Percentiles rank a stretch among this genome's conserved stretches.
These are phyloP conservation scores for Lactuca sativa DNA, from an alignment of 129 eudicot genomes.

Conservation along the genomic window DNA sequence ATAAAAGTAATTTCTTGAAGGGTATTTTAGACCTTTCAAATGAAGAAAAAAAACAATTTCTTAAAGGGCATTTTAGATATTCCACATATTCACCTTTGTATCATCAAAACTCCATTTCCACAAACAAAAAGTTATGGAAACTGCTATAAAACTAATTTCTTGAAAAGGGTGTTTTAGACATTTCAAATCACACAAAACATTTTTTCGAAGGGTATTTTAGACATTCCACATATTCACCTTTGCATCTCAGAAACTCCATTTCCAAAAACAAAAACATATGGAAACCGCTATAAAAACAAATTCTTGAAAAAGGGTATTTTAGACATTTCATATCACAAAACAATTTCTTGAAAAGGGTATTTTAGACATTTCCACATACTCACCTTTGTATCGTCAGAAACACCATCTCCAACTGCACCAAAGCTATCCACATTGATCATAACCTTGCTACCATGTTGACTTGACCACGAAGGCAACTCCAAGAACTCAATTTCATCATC, in stretches of 20 bases:
- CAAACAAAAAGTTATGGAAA: background rate
- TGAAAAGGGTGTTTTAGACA: too few species aligned
- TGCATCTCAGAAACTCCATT: too few species aligned
- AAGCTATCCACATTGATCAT: slow-evolving; percentile 38
- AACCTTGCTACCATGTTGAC: slow-evolving; percentile 51
- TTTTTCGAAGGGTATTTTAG: too few species aligned
- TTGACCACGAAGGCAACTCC: slow-evolving; percentile 53
- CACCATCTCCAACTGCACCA: slow-evolving; percentile 44
- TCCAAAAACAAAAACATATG: background rate
- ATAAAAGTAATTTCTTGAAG: background rate
- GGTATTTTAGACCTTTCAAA: background rate
- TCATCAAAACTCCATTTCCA: background rate
- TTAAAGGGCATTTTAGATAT: too few species aligned
- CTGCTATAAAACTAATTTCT: background rate
- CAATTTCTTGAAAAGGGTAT: too few species aligned
- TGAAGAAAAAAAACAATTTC: too few species aligned
- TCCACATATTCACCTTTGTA: too few species aligned
- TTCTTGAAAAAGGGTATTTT: background rate
- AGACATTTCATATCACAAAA: background rate
- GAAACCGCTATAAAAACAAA: background rate
- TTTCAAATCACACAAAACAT: background rate
- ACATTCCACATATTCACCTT: too few species aligned
- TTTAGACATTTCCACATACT: background rate
- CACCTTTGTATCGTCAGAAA: slow-evolving; percentile 45
- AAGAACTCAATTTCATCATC: slow-evolving; percentile 50